Base-by-base conservation (phyloP, 306 rosid species). In the Pachyrhizus erosus region DNA sequence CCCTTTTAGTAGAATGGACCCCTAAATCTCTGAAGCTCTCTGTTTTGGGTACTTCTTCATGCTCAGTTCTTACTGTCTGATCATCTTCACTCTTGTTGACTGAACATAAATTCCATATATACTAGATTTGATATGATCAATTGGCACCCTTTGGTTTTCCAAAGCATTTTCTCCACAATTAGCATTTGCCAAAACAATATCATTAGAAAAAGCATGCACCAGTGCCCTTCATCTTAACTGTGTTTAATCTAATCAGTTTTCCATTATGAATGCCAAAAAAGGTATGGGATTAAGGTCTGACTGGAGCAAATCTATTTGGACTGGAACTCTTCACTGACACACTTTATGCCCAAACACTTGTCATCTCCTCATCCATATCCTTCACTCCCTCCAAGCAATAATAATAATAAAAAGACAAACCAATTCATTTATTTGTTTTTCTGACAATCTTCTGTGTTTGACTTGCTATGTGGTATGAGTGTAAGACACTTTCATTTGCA, bases 1-100 rank as follows among this genome's bases (percentile, higher is more conserved):
- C 2, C 75, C 68, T 23, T 49, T 73, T 74, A 37, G 57, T 45
- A 55, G 24, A 70, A 48, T 49, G 37, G 67, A 49, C 26, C 27
- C 76, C 61, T 21, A 21, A n/a, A 14, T 39, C 40, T 72, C 52
- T 61, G 73, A 61, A 57, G 78, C 75, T 70, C 34, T 27, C 60
- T 26, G 72, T 57, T 71, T 26, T 70, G 29, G 51, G 64, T 29
- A 60, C 48, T 49, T 65, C 39, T 66, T 49, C 26, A 34, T 34
- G 54, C 67, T 34, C 52, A 21, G 15, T 40, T 78, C 48, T 31
- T 66, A 49, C 72, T 70, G 15, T 70, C 46, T 10, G 27, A 70
- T 80, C 71, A 80, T 57, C 18, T 43, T 58, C 72, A 58, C 62
- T 61, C 48, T 57, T 29, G 81, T 65, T 9, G 48, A 18, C 29